These are phyloP conservation scores for Corymbia calophylla DNA, from an alignment of 441 rosid species.

Conservation along the genomic window DNA sequence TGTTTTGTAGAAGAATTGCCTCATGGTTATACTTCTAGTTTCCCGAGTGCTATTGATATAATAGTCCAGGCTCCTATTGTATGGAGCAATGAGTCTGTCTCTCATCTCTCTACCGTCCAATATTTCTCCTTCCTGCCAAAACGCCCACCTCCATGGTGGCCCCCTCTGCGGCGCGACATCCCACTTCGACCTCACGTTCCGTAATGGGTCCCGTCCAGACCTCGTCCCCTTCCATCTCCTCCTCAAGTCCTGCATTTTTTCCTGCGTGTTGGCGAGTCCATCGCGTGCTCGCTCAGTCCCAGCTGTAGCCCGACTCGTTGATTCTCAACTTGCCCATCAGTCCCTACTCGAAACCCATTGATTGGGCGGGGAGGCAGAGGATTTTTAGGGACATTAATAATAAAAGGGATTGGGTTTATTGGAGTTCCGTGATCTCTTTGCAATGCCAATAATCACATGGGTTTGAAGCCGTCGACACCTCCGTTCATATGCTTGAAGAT, in stretches of 20 bases:
- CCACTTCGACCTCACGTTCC: conserved; percentile 34
- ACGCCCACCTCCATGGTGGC: conserved; percentile 37
- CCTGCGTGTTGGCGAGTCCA: not conserved
- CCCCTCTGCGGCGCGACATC: conserved; percentile 37
- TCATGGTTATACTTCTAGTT: not conserved
- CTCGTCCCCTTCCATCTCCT: not conserved
- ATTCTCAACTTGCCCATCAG: not conserved
- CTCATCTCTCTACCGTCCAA: not conserved
- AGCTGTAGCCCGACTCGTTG: not conserved
- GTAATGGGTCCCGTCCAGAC: not conserved
- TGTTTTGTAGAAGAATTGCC: not conserved
- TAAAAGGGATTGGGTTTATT: not conserved
- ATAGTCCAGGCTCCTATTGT: not conserved
- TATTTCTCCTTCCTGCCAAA: not conserved
- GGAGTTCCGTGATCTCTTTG: not conserved
- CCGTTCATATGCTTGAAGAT: not conserved
- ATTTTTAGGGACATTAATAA: not conserved
- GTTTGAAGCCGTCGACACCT: not conserved
- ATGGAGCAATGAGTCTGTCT: not conserved
- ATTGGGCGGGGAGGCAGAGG: not conserved
- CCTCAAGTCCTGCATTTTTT: not conserved
- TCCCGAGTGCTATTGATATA: not conserved
- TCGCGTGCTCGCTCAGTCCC: not conserved
- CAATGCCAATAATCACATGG: not conserved
- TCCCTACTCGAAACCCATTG: not conserved